Base-by-base conservation (phyloP, 2,329 filamentous ascomycete species). In the Xylariaceae sp. region DNA sequence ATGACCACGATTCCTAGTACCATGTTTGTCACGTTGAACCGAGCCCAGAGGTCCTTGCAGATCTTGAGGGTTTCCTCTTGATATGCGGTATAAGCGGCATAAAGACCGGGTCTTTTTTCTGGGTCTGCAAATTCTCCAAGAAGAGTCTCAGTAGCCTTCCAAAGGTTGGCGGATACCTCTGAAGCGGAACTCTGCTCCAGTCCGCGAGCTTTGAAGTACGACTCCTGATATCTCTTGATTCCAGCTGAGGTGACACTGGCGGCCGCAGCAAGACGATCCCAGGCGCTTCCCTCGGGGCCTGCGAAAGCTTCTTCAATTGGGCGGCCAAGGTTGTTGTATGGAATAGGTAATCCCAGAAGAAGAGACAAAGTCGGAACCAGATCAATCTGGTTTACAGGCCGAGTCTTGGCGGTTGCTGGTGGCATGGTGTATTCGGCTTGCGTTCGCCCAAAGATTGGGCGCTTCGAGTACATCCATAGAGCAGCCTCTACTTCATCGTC, bases 391-490 rank as follows among this genome's bases (percentile, higher is more conserved):
- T 85, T 85, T 47, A 86, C 82, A 0, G 89, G 86, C 8, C 89
- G 82, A 18, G 87, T 83, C 72, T 94, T 95, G 47, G 92, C 92
- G 18, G 83, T 90, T n/a, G 77, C 74, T 5, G 84, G 86, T 15
- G 86, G 87, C 17, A 78, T 76, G 11, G 75, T 71, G 64, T 80
- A 82, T 4, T 84, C 82, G 2, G 83, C 76, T 53, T 83, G 80
- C 1, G 85, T 89, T 45, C 92, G 86, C 13, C 94, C 94, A 73
- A 99, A 99, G 8, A 90, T 74, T 0, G 86, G 86, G 67, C 85
- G 87, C 74, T 92, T 96, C 1, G 94, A 96, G 73, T 97, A 99
- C 92, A 99, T 96, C 93, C 94, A 99, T 51, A 99, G 75, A 1
- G 94, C 92, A 58, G 94, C 92, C 74, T 99, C 87, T 5, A 99